Evolutionary conservation across 1,139 yeast species (phyloP), one percentile per base, ranked within the genome.

Genomic region (Suhomyces ambrosiae): DNA sequence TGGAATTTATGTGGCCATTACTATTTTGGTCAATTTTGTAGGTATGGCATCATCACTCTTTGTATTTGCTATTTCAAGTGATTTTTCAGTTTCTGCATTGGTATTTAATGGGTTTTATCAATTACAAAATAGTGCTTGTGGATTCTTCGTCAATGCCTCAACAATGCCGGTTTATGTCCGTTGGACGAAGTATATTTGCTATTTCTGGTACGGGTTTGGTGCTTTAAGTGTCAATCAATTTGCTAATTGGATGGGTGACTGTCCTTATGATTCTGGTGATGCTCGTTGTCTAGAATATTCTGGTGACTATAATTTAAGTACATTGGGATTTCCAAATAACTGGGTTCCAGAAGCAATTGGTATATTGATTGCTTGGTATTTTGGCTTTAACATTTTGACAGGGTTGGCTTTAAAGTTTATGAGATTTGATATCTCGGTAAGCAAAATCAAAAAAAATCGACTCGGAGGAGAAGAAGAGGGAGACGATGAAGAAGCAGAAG

Each of bases 141-240:
- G 96, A 0, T 86, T 80, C 58, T 86, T 85, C 52, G 86, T 82
- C 14, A 86, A 85, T 58, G 79, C 90, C 0, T 66, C 71, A 12
- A 72, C 80, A 2, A 76, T 86, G 82, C 95, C 95, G 0, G 95
- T 86, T 3, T 87, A 87, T 52, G 95, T 87, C 4, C 71, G 90
- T 25, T 87, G 96, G 96, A 71, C 82, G 5, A 85, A 82, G 52
- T 87, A 86, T 57, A 60, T 81, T 36, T 81, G 90, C 0, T 83
- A 79, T 52, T 75, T 84, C 40, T 87, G 92, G 86, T 86, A 84
- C 51, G 82, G 80, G 0, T 84, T 83, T 60, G 94, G 94, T 1
- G 82, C 85, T 0, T 57, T 82, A 39, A 50, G 74, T 13, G 74
- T 88, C 0, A 84, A 82, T 52, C 86, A 86, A 48, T 86, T 77